A percentile compares a stretch with the other conserved stretches of the same genome.
These are phyloP conservation scores for Plasmodium fragile DNA, from an alignment of 169 alveolate genomes.

Conservation along the genomic window DNA sequence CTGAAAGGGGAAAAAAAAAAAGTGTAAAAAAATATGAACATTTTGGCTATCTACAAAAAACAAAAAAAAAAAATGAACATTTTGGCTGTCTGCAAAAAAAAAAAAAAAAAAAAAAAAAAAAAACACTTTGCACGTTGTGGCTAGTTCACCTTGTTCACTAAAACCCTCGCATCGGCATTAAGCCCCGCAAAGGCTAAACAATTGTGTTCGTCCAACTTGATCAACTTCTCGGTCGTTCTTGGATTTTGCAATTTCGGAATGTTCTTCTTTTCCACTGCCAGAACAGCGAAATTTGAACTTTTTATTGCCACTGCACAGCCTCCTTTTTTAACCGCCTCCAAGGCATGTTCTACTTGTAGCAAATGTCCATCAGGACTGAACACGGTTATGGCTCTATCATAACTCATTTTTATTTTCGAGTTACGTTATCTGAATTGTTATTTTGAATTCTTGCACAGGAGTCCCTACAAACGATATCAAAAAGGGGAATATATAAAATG, in stretches of 20 bases:
- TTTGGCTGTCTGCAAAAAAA: neutral
- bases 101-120: neutral
- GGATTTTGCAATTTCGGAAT: conserved; percentile 97
- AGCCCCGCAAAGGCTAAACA: conserved; percentile 98
- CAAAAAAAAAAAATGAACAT: neutral
- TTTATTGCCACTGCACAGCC: conserved; percentile 97
- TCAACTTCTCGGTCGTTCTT: conserved; percentile 92
- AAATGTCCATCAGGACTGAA: conserved; percentile 99
- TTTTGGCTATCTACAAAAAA: neutral
- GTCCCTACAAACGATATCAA: neutral
- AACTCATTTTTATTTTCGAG: conserved; percentile 83
- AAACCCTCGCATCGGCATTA: conserved; percentile 99
- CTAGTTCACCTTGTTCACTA: conserved; percentile 90
- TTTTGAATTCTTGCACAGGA: neutral
- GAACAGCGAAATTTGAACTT: conserved; percentile 95
- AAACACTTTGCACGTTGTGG: neutral
- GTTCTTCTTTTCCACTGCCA: conserved; percentile 98
- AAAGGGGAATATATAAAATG: neutral
- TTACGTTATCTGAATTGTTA: neutral
- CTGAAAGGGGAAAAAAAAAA: conserved; percentile 32
- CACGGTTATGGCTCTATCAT: conserved; percentile 99
- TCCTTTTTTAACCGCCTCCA: conserved; percentile 98
- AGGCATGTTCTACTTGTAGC: conserved; percentile 99
- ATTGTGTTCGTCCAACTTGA: conserved; percentile 94
- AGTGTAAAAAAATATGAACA: neutral